Percentiles rank a stretch among this genome's conserved stretches.
Evolutionary conservation across 768 basidiomycete genomes (phyloP).

Genomic region (Kwoniella shandongensis): DNA sequence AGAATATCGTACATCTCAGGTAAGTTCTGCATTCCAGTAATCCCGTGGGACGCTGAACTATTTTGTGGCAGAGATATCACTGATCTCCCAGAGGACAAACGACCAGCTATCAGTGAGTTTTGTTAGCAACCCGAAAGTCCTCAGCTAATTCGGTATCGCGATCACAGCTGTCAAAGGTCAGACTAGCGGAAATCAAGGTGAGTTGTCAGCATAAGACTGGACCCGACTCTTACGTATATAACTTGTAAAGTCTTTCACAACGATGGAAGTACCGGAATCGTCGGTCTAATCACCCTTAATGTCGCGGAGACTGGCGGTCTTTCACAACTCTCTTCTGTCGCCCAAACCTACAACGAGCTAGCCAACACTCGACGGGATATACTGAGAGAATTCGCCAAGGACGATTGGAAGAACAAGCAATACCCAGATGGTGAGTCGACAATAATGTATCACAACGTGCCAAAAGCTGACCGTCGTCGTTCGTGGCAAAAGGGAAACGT

Average conservation of each 20-base stretch:
- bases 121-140: not conserved
- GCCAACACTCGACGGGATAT: slow-evolving; percentile 25
- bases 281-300: slow-evolving; percentile 27
- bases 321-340: slow-evolving; percentile 29
- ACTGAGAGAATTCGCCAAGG: slow-evolving; percentile 21
- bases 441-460: no score
- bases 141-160: not conserved
- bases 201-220: not conserved
- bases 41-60: not conserved
- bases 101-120: slow-evolving; percentile 28
- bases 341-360: slow-evolving; percentile 31
- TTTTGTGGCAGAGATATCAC: slow-evolving; percentile 28
- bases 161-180: slow-evolving; percentile 28
- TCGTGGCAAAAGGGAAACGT: not conserved
- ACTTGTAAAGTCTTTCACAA: slow-evolving; percentile 31
- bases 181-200: slow-evolving; percentile 33
- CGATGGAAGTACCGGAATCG: slow-evolving; percentile 25
- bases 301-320: slow-evolving; percentile 32
- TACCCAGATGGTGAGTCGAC: slow-evolving; percentile 17
- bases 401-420: slow-evolving; percentile 23
- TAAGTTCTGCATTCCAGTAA: no score
- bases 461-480: not conserved
- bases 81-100: slow-evolving; percentile 26
- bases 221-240: not conserved
- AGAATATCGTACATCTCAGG: slow-evolving; percentile 30